Conservation (phyloP, 192 early-diverging fungal genomes). For the Spinellus fusiger region DNA sequence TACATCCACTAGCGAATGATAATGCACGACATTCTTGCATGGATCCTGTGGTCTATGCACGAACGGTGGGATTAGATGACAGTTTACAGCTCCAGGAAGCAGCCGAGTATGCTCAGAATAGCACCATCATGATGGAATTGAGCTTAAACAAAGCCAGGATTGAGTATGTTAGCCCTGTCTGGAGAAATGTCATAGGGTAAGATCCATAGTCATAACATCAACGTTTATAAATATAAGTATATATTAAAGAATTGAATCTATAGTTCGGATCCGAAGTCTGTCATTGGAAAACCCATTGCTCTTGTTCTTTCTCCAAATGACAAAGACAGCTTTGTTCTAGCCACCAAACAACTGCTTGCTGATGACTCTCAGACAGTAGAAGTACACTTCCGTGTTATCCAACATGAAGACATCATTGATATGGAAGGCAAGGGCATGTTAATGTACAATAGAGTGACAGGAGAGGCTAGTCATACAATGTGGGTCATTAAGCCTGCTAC, state of each 20-base stretch:
- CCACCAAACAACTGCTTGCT: constrained; percentile 44
- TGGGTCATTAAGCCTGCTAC: constrained; percentile 70
- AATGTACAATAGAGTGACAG: constrained; percentile 63
- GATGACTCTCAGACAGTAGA: constrained; percentile 62
- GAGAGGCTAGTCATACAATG: constrained; percentile 60
- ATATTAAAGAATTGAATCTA: neutral
- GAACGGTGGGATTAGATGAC: constrained; percentile 18
- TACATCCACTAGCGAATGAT: too few species aligned
- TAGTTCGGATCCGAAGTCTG: constrained; percentile 41
- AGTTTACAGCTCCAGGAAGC: constrained; percentile 47
- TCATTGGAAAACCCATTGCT: constrained; percentile 40
- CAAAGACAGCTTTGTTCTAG: constrained; percentile 53
- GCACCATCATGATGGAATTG: constrained; percentile 78
- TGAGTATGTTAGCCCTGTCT: constrained; percentile 64
- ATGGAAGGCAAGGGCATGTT: constrained; percentile 87
- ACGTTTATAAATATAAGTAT: constrained; percentile 1
- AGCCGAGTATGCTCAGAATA: constrained; percentile 61
- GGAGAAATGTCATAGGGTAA: constrained; percentile 66
- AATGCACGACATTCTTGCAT: neutral
- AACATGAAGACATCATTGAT: constrained; percentile 10
- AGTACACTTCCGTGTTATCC: constrained; percentile 48
- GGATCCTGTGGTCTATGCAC: neutral
- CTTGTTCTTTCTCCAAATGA: constrained; percentile 55
- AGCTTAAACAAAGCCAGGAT: constrained; percentile 45
- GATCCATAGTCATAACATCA: neutral